Base-by-base conservation (phyloP, 108 stramenopile species). In the Hondaea fermentalgiana region DNA sequence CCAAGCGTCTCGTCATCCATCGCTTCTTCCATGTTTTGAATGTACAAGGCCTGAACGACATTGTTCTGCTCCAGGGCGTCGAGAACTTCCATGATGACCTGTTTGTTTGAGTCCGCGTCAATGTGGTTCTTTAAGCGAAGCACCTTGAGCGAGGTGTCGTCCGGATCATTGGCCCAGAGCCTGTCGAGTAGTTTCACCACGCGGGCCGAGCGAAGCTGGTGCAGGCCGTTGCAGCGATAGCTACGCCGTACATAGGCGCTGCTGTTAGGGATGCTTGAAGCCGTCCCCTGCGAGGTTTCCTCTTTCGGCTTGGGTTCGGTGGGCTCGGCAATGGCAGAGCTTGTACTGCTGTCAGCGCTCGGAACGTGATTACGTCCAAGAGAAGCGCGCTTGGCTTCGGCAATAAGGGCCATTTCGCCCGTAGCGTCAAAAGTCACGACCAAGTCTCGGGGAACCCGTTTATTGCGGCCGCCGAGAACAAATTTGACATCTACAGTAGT, bases 1-100 rank as follows among this genome's bases (percentile, higher is more conserved):
- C 6, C 25, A 23, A 83, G 76, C 45, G 28, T 28, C 51, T 83
- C 49, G 5, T 83, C 76, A 23, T 83, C 76, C 76, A 83, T 83
- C 8, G 43, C 76, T 83, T 83, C 76, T 35, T 83, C 76, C 76
- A 83, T 83, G 76, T 83, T 83, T 83, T 83, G 76, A 28, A 83
- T 83, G 76, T 83, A 83, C n/a, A 83, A 45, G 25, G 76, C 76
- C 51, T 83, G 76, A 55, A 83, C 76, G n/a, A 83, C 76, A 12
- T 3, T 35, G 23, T 53, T 83, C 51, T 47, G n/a, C 28, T 83
- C 76, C 10, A 83, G 28, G 28, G 76, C 51, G 10, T 83, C 51
- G 17, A 83, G 76, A 1, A 83, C 76, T 23, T 83, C 76, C 17
- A 83, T 43, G n/a, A 83, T 21, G 25, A 83, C 76, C 49, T 83